Conservation (phyloP, 2,329 filamentous ascomycete genomes). For the Coniochaeta hoffmannii region DNA sequence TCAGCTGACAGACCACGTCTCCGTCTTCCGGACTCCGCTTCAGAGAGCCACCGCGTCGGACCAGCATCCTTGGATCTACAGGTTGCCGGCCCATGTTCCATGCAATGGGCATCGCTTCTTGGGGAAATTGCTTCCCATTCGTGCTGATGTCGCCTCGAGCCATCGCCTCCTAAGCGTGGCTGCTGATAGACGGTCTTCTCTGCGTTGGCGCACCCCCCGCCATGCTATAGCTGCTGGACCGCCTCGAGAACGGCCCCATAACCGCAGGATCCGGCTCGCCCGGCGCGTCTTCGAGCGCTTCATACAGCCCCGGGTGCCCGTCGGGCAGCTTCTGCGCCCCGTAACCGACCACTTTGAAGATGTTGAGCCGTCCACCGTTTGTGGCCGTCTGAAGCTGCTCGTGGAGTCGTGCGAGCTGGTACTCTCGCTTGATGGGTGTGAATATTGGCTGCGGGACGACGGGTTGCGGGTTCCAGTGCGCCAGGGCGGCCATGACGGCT, state of each 20-base stretch:
- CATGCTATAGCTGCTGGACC: slow-evolving; percentile 39
- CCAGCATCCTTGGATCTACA: too few relatives aligned
- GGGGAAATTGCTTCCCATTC: background rate
- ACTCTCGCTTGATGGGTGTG: slow-evolving; percentile 54
- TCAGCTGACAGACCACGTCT: background rate
- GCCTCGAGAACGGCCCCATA: slow-evolving; percentile 25
- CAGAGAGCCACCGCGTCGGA: background rate
- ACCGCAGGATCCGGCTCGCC: slow-evolving; percentile 47
- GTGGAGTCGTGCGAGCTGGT: slow-evolving; percentile 54
- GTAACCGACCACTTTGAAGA: slow-evolving; percentile 52
- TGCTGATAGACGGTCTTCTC: slow-evolving; percentile 38
- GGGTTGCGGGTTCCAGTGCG: slow-evolving; percentile 70
- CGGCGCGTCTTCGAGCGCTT: slow-evolving; percentile 44
- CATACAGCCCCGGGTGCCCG: slow-evolving; percentile 36
- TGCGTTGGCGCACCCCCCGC: slow-evolving; percentile 23
- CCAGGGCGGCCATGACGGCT: slow-evolving; percentile 74
- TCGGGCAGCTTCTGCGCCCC: slow-evolving; percentile 48
- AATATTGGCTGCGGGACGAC: slow-evolving; percentile 60
- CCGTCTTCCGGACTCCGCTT: background rate
- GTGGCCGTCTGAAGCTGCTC: slow-evolving; percentile 61
- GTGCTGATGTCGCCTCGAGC: background rate
- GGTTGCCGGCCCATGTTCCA: background rate
- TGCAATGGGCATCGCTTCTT: background rate
- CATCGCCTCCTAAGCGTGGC: slow-evolving; percentile 30
- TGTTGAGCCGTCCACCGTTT: slow-evolving; percentile 57